Evolutionary conservation across 2,329 filamentous ascomycete genomes (phyloP).

Genomic region (Sclerotinia minor): DNA sequence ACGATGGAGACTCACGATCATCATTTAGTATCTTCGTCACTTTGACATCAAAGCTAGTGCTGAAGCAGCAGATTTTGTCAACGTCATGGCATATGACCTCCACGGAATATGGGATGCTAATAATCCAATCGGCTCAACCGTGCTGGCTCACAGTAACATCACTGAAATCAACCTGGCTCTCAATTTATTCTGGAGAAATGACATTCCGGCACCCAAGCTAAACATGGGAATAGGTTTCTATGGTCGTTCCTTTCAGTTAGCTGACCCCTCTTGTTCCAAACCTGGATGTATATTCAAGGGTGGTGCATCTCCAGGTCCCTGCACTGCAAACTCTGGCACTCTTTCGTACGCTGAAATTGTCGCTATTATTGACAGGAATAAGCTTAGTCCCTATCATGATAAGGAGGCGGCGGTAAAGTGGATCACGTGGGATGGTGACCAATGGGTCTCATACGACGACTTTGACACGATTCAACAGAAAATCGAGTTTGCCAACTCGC

Average conservation of each 20-base stretch:
- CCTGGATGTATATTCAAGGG: constrained; percentile 31
- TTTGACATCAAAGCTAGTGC: constrained; percentile 35
- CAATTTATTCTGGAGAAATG: constrained; percentile 50
- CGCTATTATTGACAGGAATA: constrained; percentile 34
- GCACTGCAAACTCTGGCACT: constrained; percentile 26
- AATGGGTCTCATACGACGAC: constrained; percentile 37
- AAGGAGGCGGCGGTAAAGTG: constrained; percentile 31
- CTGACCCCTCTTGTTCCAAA: constrained; percentile 32
- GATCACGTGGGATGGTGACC: constrained; percentile 14
- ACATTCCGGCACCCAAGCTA: constrained; percentile 46
- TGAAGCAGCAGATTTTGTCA: constrained; percentile 39
- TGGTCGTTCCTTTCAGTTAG: constrained; percentile 40
- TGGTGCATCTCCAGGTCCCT: constrained; percentile 30
- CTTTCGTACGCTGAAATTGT: constrained; percentile 43
- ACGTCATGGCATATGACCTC: constrained; percentile 41
- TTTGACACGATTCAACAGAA: constrained; percentile 37
- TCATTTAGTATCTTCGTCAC: constrained; percentile 36
- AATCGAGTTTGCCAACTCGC: constrained; percentile 34
- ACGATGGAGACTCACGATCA: neutral
- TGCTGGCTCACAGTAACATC: constrained; percentile 48
- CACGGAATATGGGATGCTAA: constrained; percentile 39
- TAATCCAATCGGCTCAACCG: constrained; percentile 39
- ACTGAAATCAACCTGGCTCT: constrained; percentile 48
- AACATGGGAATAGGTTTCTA: constrained; percentile 51
- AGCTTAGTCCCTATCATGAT: constrained; percentile 31